Conservation (phyloP, 306 rosid species). For the Fragaria vesca region DNA sequence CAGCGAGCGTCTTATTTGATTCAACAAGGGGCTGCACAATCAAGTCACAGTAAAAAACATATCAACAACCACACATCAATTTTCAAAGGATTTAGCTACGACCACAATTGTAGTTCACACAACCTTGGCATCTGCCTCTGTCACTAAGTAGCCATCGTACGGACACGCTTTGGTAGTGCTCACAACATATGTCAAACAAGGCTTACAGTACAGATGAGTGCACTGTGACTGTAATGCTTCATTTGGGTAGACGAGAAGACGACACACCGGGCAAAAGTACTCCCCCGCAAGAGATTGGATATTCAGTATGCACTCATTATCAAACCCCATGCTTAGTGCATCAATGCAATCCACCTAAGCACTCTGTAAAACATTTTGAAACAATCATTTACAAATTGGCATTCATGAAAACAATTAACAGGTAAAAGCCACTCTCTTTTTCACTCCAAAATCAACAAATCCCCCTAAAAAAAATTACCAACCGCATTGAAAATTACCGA, state of each 20-base stretch:
- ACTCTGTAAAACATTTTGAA: neutral
- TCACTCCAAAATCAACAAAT: neutral
- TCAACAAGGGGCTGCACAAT: slow-evolving; percentile 77
- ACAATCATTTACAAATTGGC: neutral
- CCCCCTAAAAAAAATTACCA: neutral
- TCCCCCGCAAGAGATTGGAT: slow-evolving; percentile 97
- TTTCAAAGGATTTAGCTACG: neutral
- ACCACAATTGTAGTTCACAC: slow-evolving; percentile 1
- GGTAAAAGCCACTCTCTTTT: neutral
- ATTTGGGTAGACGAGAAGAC: slow-evolving; percentile 82
- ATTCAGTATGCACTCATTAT: slow-evolving; percentile 90
- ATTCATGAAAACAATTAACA: neutral
- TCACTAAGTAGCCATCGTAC: slow-evolving; percentile 93
- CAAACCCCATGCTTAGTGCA: slow-evolving; percentile 81
- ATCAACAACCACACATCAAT: slow-evolving; percentile 5
- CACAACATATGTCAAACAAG: slow-evolving; percentile 77
- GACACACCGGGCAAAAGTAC: slow-evolving; percentile 97
- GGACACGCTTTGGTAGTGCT: slow-evolving; percentile 92
- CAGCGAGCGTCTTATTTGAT: slow-evolving; percentile 78
- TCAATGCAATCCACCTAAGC: slow-evolving; percentile 35
- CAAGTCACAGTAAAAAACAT: neutral
- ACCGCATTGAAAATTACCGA: neutral
- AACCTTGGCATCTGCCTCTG: slow-evolving; percentile 95
- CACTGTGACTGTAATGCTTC: slow-evolving; percentile 96
- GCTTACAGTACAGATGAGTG: slow-evolving; percentile 94